phyloP scores from a whole-genome alignment of 805 yeast genomes.

The Saturnispora quitensis region DNA sequence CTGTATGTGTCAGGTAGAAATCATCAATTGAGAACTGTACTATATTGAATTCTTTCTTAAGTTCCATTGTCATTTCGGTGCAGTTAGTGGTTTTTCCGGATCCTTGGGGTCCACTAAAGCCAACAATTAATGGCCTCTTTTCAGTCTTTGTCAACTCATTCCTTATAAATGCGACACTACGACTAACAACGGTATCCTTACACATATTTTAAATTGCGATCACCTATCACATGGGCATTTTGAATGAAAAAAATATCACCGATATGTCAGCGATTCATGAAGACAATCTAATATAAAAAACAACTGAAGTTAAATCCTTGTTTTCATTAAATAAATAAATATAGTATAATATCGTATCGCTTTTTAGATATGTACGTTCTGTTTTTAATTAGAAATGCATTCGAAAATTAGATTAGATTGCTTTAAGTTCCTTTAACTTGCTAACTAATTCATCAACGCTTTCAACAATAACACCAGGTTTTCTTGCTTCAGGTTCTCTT shows the following conservation, averaged over 20 bases:
- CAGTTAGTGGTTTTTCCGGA: conserved; percentile 64
- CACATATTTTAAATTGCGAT: neutral
- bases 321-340: neutral
- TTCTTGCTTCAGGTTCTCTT: conserved; percentile 77
- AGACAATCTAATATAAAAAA: neutral
- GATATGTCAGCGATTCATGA: neutral
- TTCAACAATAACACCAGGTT: conserved; percentile 72
- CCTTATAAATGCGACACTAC: conserved; percentile 15
- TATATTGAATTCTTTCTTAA: conserved; percentile 18
- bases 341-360: neutral
- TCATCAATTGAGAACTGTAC: conserved; percentile 75
- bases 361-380: neutral
- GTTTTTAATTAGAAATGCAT: neutral
- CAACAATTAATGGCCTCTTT: conserved; percentile 33
- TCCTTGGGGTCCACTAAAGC: conserved; percentile 69
- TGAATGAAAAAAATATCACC: neutral
- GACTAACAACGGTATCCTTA: conserved; percentile 4
- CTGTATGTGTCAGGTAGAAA: conserved; percentile 59
- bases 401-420: conserved; percentile 33
- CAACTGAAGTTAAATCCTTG: neutral
- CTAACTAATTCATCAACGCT: conserved; percentile 74
- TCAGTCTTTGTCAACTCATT: conserved; percentile 23
- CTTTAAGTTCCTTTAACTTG: conserved; percentile 70
- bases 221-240: neutral
- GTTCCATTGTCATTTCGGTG: conserved; percentile 27